These are phyloP conservation scores for Clonostachys rhizophaga DNA, from an alignment of 2,329 filamentous ascomycete species.

Conservation along the genomic window DNA sequence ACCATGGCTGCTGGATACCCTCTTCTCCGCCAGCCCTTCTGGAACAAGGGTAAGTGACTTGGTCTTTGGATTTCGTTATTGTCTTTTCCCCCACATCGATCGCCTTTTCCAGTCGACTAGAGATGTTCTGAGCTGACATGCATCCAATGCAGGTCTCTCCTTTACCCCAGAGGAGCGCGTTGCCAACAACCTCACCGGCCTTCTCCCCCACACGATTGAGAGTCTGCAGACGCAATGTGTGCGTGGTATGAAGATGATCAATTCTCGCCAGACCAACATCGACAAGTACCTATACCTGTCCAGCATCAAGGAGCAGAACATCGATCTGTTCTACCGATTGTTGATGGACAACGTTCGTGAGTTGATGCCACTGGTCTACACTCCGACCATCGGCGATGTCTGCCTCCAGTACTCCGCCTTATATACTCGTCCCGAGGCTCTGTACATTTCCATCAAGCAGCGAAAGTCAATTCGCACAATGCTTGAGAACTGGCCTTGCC, in stretches of 20 bases:
- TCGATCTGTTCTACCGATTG: conserved; percentile 78
- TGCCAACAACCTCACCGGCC: conserved; percentile 60
- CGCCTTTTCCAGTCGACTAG: no score
- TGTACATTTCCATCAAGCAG: conserved; percentile 96
- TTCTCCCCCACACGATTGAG: conserved; percentile 61
- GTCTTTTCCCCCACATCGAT: not conserved
- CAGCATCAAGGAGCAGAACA: conserved; percentile 68
- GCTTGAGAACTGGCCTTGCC: conserved; percentile 88
- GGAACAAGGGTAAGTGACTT: conserved; percentile 56
- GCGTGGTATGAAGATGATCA: conserved; percentile 70
- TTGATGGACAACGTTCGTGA: conserved; percentile 74
- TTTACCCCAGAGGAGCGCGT: conserved; percentile 62
- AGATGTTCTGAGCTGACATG: not conserved
- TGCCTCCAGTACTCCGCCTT: conserved; percentile 95
- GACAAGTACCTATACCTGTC: conserved; percentile 85
- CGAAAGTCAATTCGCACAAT: conserved; percentile 85
- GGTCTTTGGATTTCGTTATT: not conserved
- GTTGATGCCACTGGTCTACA: conserved; percentile 81
- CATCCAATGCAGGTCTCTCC: conserved; percentile 45
- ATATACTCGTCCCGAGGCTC: conserved; percentile 89
- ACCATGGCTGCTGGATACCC: conserved; percentile 54
- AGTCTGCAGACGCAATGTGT: conserved; percentile 54
- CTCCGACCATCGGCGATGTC: conserved; percentile 89
- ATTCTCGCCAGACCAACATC: conserved; percentile 62
- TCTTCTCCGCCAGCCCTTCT: conserved; percentile 55